These are phyloP conservation scores for Arctium lappa DNA, from an alignment of 129 eudicot species.

Conservation along the genomic window DNA sequence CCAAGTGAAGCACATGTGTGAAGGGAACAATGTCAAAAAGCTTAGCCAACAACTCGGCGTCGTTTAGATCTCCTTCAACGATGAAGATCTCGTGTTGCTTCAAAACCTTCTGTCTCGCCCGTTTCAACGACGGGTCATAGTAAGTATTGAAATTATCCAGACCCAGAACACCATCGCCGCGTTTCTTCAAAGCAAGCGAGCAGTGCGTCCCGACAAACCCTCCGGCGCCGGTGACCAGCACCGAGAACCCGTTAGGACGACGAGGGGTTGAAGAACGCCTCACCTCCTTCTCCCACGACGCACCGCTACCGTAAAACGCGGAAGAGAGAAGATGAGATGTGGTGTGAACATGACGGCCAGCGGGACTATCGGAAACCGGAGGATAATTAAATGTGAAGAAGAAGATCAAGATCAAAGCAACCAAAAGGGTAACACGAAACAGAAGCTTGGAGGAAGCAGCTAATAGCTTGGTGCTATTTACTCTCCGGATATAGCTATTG, in stretches of 20 bases:
- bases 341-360: conserved; percentile 39
- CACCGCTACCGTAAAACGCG: conserved; percentile 74
- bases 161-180: conserved; percentile 77
- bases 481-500: conserved; percentile 78
- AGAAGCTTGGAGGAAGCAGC: conserved; percentile 86
- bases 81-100: conserved; percentile 46
- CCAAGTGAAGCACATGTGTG: conserved; percentile 58
- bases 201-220: conserved; percentile 71
- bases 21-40: conserved; percentile 70
- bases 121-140: conserved; percentile 67
- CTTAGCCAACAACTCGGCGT: conserved; percentile 48
- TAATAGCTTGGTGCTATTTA: conserved; percentile 77
- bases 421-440: conserved; percentile 77
- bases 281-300: conserved; percentile 75
- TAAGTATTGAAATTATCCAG: conserved; percentile 65
- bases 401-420: conserved; percentile 55
- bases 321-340: conserved; percentile 60
- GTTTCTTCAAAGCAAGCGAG: conserved; percentile 58
- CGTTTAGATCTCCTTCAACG: conserved; percentile 72
- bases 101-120: conserved; percentile 53
- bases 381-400: conserved; percentile 82
- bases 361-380: conserved; percentile 29
- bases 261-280: conserved; percentile 72
- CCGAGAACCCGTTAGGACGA: conserved; percentile 51
- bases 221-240: conserved; percentile 79